phyloP scores from a whole-genome alignment of 306 rosid genomes.

The Canavalia gladiata region DNA sequence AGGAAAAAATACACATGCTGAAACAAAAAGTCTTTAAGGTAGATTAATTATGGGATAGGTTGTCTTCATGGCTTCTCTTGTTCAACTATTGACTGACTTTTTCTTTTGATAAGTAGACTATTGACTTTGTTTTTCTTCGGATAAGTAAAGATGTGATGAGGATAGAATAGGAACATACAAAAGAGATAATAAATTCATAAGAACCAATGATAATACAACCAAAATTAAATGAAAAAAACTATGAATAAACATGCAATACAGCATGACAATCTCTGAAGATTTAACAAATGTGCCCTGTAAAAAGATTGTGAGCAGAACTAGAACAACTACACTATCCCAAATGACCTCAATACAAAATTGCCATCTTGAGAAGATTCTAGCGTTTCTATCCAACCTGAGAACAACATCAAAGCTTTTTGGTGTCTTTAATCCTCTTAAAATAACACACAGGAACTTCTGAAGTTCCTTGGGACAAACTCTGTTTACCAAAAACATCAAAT shows the following conservation, averaged over 20 bases:
- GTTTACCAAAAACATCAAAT: neutral
- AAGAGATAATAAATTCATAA: neutral
- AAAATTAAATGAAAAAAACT: neutral
- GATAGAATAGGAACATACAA: neutral
- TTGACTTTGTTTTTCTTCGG: no score
- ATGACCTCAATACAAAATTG: neutral
- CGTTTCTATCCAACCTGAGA: neutral
- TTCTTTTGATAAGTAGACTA: no score
- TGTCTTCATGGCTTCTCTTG: slow-evolving; percentile 14
- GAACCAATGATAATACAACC: neutral
- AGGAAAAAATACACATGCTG: no score
- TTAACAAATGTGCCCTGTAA: neutral
- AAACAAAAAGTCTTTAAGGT: neutral
- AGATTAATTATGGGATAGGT: neutral
- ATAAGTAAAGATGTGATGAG: neutral
- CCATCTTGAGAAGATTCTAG: neutral
- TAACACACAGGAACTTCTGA: neutral
- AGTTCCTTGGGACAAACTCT: neutral
- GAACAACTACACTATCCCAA: no score
- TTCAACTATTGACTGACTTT: neutral
- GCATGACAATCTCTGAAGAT: neutral
- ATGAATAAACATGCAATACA: neutral
- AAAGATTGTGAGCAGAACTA: neutral
- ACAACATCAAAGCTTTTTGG: neutral
- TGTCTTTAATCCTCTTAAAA: neutral